Evolutionary conservation across 176 grass and related monocot species (phyloP), one percentile per base, ranked within the genome.

Genomic region (Cenchrus purpureus): DNA sequence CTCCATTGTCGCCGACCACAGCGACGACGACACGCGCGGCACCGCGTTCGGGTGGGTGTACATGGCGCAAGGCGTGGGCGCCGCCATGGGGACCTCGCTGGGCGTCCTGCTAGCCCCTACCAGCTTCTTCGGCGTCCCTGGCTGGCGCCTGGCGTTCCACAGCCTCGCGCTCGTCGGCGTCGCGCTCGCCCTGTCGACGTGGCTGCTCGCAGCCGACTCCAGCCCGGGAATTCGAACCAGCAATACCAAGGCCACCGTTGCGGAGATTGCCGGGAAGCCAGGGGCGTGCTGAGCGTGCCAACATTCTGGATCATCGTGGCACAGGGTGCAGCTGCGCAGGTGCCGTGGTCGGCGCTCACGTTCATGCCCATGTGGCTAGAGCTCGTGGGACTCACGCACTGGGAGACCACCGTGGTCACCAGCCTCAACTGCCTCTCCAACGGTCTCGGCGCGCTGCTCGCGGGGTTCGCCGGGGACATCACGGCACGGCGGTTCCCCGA

Each of bases 141-240:
- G 90, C 42, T 92, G 90, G 90, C 79, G 90, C 28, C 75, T 92
- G 43, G 82, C 86, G 4, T 92, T 92, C 86, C 82, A 78, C 59
- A 12, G 73, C 0, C 28, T 91, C 14, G 77, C 75, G 16, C 16
- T 86, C 3, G 42, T 89, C 74, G 89, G 90, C 4, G 67, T 15
- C 4, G 31, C 32, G 5, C 42, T 88, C 8, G 90, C 82, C 69
- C 16, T 57, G 29, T 48, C 85, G 10, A 43, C 60, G 14, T 68
- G 87, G 87, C 6, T 79, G 16, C 55, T 85, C 32, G 82, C 31
- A 32, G 31, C 31, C 31, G 31, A 65, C 20, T 20, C 68, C 0
- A 79, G 83, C n/a, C 86, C 86, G 12, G 59, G 61, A 2, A 73
- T 1, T 32, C 31, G 31, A 32, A 32, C 73, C 10, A 19, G 19